Conservation (phyloP, 768 basidiomycete species). For the Chiua virens region DNA sequence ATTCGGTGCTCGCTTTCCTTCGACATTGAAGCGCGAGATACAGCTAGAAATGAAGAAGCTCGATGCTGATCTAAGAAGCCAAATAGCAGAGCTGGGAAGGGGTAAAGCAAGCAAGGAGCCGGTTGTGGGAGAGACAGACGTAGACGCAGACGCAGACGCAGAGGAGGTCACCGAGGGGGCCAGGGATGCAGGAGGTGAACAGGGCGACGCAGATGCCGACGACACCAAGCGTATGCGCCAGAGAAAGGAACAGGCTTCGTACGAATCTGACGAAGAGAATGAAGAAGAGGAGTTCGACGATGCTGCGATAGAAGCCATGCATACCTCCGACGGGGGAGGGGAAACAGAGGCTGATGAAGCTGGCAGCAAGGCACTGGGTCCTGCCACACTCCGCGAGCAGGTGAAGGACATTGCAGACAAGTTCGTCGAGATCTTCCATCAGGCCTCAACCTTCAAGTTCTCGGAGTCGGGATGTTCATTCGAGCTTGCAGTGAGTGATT, state of each 20-base stretch:
- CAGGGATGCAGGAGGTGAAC: conserved; percentile 72
- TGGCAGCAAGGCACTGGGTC: conserved; percentile 17
- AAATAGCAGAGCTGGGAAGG: conserved; percentile 81
- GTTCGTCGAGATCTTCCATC: conserved; percentile 60
- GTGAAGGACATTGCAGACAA: conserved; percentile 44
- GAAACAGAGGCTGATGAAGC: conserved; percentile 33
- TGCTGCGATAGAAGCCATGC: conserved; percentile 61
- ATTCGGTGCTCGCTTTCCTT: conserved; percentile 75
- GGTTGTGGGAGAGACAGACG: conserved; percentile 43
- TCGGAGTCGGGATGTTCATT: conserved; percentile 67
- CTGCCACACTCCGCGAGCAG: conserved; percentile 38
- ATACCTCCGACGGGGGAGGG: conserved; percentile 49
- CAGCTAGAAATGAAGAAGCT: conserved; percentile 82
- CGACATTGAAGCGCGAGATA: conserved; percentile 83
- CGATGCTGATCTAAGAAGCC: conserved; percentile 72
- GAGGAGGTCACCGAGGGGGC: conserved; percentile 41
- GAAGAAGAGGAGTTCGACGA: conserved; percentile 50
- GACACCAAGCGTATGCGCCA: conserved; percentile 73
- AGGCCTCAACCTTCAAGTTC: conserved; percentile 75
- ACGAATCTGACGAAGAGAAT: conserved; percentile 57
- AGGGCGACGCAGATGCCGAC: conserved; percentile 81
- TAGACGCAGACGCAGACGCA: conserved; percentile 51
- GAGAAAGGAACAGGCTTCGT: conserved; percentile 70
- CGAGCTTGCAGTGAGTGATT: conserved; percentile 70
- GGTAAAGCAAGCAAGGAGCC: conserved; percentile 56